Conservation (phyloP, 139 green algal species). For the Chlorella sp. region DNA sequence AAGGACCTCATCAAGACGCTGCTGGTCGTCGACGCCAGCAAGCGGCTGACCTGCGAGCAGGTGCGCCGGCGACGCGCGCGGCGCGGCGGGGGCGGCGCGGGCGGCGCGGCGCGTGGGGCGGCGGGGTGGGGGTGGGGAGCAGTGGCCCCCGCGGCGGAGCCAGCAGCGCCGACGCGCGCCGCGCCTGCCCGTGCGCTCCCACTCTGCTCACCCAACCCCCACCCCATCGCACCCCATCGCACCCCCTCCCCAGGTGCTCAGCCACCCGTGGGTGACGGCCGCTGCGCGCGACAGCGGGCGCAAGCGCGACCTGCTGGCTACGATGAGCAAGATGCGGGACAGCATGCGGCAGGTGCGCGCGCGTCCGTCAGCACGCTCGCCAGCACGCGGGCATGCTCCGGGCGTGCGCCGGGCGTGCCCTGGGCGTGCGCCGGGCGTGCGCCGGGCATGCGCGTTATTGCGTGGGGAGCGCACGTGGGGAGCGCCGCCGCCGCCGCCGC, state of each 20-base stretch:
- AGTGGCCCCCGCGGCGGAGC: background rate
- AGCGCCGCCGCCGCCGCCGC: too few relatives aligned
- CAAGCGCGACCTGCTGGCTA: conserved; percentile 20
- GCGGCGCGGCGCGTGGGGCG: too few relatives aligned
- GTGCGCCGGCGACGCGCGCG: conserved; percentile 9
- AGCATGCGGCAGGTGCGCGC: conserved; percentile 9
- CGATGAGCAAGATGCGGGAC: conserved; percentile 19
- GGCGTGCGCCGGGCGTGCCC: too few relatives aligned
- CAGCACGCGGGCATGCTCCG: too few relatives aligned
- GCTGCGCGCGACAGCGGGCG: too few relatives aligned
- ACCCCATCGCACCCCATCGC: background rate
- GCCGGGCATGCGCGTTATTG: too few relatives aligned
- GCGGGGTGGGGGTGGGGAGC: background rate
- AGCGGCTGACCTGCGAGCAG: conserved; percentile 65
- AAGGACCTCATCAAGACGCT: conserved; percentile 45
- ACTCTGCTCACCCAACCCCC: background rate
- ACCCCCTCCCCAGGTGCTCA: background rate
- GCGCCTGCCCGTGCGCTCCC: background rate
- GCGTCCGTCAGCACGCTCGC: too few relatives aligned
- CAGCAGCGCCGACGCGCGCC: background rate
- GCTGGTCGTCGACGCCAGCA: conserved; percentile 56
- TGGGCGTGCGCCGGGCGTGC: too few relatives aligned
- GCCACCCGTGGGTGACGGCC: conserved; percentile 26
- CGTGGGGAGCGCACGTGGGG: too few relatives aligned
- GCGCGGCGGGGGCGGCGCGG: too few relatives aligned